phyloP scores from a whole-genome alignment of 768 basidiomycete genomes.

The Boletus rex-veris region DNA sequence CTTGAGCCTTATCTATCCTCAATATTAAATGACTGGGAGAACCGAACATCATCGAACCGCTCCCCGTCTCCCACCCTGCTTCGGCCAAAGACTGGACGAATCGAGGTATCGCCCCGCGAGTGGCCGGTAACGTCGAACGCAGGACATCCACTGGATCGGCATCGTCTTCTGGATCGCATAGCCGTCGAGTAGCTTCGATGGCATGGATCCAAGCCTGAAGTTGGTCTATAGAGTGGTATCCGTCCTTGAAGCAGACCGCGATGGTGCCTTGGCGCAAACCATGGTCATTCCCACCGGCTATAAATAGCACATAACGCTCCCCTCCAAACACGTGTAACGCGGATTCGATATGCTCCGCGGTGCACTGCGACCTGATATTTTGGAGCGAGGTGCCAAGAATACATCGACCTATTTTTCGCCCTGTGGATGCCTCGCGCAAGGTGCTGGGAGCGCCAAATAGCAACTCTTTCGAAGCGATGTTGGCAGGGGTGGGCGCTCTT shows the following conservation, averaged over 20 bases:
- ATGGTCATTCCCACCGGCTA: constrained; percentile 17
- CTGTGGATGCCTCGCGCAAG: constrained; percentile 37
- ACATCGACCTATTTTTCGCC: constrained; percentile 41
- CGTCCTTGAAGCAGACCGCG: constrained; percentile 50
- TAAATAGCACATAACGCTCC: constrained; percentile 56
- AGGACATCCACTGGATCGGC: constrained; percentile 7
- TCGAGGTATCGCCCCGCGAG: constrained; percentile 11
- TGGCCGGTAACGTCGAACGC: constrained; percentile 8
- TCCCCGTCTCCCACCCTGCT: constrained; percentile 39
- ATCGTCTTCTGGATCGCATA: not conserved
- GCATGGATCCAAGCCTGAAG: constrained; percentile 51
- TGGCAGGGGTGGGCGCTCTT: constrained; percentile 31
- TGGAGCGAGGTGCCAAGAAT: constrained; percentile 49
- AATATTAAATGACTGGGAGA: constrained; percentile 24
- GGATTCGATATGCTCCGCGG: constrained; percentile 14
- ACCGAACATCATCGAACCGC: constrained; percentile 32
- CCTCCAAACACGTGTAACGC: constrained; percentile 40
- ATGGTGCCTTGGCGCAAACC: constrained; percentile 14
- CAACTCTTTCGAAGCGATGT: constrained; percentile 42
- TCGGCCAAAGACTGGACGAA: constrained; percentile 18
- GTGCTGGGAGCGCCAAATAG: constrained; percentile 41
- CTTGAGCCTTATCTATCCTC: constrained; percentile 3
- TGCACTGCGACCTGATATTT: constrained; percentile 8
- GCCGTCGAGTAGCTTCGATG: constrained; percentile 15
- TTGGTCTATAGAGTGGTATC: constrained; percentile 45